A percentile compares a stretch with the other conserved stretches of the same genome.
phyloP scores from a whole-genome alignment of 768 basidiomycete genomes.

The Boletus tylopilopsis region DNA sequence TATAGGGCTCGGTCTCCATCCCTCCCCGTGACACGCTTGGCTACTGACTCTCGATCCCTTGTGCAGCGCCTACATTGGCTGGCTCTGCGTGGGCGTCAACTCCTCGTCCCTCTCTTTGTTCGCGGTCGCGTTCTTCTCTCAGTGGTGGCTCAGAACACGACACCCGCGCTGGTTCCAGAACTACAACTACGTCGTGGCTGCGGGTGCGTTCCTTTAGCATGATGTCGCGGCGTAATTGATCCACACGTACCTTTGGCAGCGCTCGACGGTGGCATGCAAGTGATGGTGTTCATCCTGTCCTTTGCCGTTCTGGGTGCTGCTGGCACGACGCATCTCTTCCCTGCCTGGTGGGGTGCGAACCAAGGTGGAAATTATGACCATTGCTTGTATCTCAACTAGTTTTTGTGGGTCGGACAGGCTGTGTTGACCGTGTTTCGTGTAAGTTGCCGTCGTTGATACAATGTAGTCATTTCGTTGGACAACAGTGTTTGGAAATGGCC shows the following conservation, averaged over 20 bases:
- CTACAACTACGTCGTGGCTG: slow-evolving; percentile 38
- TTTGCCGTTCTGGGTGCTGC: slow-evolving; percentile 49
- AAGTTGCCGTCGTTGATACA: too few relatives aligned
- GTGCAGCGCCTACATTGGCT: slow-evolving; percentile 14
- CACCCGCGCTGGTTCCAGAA: slow-evolving; percentile 34
- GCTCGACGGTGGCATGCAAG: slow-evolving; percentile 42
- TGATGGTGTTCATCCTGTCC: slow-evolving; percentile 54
- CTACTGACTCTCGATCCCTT: background rate
- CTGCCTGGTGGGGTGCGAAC: slow-evolving; percentile 60
- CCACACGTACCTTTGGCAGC: slow-evolving; percentile 10
- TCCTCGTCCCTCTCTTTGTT: slow-evolving; percentile 18
- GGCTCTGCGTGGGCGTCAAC: slow-evolving; percentile 25
- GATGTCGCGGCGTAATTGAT: too few relatives aligned
- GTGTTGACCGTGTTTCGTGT: too few relatives aligned
- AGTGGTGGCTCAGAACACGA: slow-evolving; percentile 37
- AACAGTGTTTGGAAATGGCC: too few relatives aligned
- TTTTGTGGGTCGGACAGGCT: too few relatives aligned
- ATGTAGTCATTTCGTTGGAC: too few relatives aligned
- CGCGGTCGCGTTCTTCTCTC: slow-evolving; percentile 27
- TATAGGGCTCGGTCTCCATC: slow-evolving; percentile 5
- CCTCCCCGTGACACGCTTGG: background rate
- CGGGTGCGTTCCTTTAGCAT: slow-evolving; percentile 29
- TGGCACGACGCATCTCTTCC: slow-evolving; percentile 46
- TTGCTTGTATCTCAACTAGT: slow-evolving; percentile 17
- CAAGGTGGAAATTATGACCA: slow-evolving; percentile 40